Conservation (phyloP, 768 basidiomycete genomes). For the Pleurotus eryngii region DNA sequence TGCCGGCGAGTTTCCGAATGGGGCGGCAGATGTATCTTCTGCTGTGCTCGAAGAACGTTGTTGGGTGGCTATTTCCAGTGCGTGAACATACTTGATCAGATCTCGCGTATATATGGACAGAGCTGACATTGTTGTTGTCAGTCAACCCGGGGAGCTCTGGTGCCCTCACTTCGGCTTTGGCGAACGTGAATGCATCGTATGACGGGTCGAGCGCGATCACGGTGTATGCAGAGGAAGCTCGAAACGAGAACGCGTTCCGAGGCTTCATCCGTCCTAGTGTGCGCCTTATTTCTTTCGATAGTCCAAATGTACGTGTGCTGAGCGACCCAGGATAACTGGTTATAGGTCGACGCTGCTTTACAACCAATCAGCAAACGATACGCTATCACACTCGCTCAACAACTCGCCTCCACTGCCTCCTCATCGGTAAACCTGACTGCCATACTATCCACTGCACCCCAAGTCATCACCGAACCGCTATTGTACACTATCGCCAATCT, state of each 20-base stretch:
- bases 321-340: no score
- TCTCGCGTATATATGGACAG: neutral
- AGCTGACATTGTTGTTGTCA: slow-evolving; percentile 11
- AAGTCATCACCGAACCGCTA: slow-evolving; percentile 46
- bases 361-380: slow-evolving; percentile 4
- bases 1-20: slow-evolving; percentile 42
- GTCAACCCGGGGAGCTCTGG: slow-evolving; percentile 40
- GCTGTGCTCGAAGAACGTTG: slow-evolving; percentile 46
- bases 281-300: slow-evolving; percentile 23
- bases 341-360: neutral
- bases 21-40: slow-evolving; percentile 36
- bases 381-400: slow-evolving; percentile 19
- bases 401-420: slow-evolving; percentile 17
- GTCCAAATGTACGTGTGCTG: no score
- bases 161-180: slow-evolving; percentile 33
- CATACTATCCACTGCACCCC: slow-evolving; percentile 35
- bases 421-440: no score
- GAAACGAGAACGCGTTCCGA: slow-evolving; percentile 61
- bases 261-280: slow-evolving; percentile 33
- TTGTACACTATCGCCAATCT: slow-evolving; percentile 46
- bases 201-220: slow-evolving; percentile 48
- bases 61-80: slow-evolving; percentile 57
- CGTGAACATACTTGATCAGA: slow-evolving; percentile 13
- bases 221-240: slow-evolving; percentile 42
- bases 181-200: slow-evolving; percentile 39